These are phyloP conservation scores for Gossypium sturtianum DNA, from an alignment of 345 rosid species.

Conservation along the genomic window DNA sequence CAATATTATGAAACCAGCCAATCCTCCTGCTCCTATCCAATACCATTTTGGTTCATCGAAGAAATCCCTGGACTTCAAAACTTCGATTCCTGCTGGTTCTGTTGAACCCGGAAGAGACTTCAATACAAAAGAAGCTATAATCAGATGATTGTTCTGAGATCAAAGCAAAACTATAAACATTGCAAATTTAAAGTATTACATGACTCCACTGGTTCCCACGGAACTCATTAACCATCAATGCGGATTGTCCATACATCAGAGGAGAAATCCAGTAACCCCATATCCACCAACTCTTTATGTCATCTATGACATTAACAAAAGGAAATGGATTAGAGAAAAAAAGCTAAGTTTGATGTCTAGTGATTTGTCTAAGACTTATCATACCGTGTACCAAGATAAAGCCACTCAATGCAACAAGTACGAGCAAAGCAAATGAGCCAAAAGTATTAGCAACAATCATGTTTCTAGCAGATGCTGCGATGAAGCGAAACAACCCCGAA, in stretches of 20 bases:
- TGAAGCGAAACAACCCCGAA: slow-evolving; percentile 48
- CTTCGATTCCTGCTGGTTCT: slow-evolving; percentile 37
- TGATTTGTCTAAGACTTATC: neutral
- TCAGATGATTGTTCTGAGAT: neutral
- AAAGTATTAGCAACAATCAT: slow-evolving; percentile 55
- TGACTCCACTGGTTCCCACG: slow-evolving; percentile 59
- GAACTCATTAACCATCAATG: slow-evolving; percentile 58
- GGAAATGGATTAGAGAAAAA: neutral
- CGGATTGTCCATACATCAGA: slow-evolving; percentile 73
- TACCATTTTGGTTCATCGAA: slow-evolving; percentile 48
- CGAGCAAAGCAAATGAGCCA: slow-evolving; percentile 51
- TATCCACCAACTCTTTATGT: slow-evolving; percentile 80
- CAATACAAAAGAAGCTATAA: neutral
- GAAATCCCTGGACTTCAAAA: slow-evolving; percentile 41
- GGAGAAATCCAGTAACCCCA: slow-evolving; percentile 89
- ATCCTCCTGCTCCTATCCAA: slow-evolving; percentile 61
- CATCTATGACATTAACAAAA: slow-evolving; percentile 33
- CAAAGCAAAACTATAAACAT: neutral
- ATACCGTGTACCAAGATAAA: slow-evolving; percentile 51
- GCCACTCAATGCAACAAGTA: slow-evolving; percentile 55
- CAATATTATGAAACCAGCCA: slow-evolving; percentile 42
- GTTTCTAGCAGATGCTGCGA: slow-evolving; percentile 55
- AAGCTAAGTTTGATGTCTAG: neutral
- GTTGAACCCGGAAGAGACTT: slow-evolving; percentile 20
- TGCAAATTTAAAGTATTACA: slow-evolving; percentile 29